Percentiles rank a stretch among this genome's conserved stretches.
Conservation (phyloP, 371 early-diverging fungal genomes). For the Lichtheimia ornata region DNA sequence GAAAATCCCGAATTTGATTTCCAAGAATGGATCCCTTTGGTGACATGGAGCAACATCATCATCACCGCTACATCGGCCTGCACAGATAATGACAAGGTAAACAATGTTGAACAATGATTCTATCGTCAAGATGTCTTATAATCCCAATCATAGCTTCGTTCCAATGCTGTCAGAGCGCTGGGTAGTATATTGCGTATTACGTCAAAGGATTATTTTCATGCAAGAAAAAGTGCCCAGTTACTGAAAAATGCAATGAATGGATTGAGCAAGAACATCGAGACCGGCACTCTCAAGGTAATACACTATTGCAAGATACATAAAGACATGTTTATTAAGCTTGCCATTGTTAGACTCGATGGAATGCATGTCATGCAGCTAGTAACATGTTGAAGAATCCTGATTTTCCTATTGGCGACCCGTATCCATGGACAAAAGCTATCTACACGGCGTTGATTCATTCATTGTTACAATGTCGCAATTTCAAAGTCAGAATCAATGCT, state of each 20-base stretch:
- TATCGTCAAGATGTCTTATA: not conserved
- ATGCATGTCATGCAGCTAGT: slow-evolving; percentile 77
- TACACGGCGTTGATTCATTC: slow-evolving; percentile 60
- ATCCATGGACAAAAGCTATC: slow-evolving; percentile 58
- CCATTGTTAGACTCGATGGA: slow-evolving; percentile 70
- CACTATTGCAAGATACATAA: not conserved
- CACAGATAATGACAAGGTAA: slow-evolving; percentile 75
- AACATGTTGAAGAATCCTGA: slow-evolving; percentile 61
- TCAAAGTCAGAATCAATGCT: slow-evolving; percentile 82
- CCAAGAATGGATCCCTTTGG: slow-evolving; percentile 35
- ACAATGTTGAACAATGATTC: not conserved
- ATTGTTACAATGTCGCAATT: slow-evolving; percentile 66
- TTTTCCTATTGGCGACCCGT: slow-evolving; percentile 62
- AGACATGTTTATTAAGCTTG: not conserved
- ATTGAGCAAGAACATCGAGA: slow-evolving; percentile 69
- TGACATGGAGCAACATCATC: slow-evolving; percentile 50
- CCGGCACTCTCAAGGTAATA: slow-evolving; percentile 71
- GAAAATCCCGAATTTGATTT: slow-evolving; percentile 32
- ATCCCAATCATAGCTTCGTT: slow-evolving; percentile 44
- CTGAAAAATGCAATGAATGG: slow-evolving; percentile 57
- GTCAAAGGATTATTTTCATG: slow-evolving; percentile 49
- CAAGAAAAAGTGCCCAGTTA: slow-evolving; percentile 46
- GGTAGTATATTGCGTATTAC: slow-evolving; percentile 69
- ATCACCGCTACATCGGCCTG: slow-evolving; percentile 55
- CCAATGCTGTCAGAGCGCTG: slow-evolving; percentile 74